These are phyloP conservation scores for Tulasnella sp. DNA, from an alignment of 768 basidiomycete genomes.

Conservation along the genomic window DNA sequence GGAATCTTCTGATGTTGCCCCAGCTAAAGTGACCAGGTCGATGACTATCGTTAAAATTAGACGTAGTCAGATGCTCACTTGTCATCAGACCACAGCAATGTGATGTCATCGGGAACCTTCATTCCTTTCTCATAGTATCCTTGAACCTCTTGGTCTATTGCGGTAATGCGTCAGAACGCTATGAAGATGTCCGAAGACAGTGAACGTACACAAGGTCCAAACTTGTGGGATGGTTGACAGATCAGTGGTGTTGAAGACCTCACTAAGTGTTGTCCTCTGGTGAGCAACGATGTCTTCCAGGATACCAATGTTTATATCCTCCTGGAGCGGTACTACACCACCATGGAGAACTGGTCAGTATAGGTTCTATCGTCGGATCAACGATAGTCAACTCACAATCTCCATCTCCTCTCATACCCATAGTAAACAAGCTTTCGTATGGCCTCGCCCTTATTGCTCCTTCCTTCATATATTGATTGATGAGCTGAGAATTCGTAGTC, in stretches of 20 bases:
- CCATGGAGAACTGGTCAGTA: background rate
- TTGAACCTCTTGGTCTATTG: conserved; percentile 5
- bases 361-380: too few relatives aligned
- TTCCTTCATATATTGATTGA: conserved; percentile 49
- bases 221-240: conserved; percentile 42
- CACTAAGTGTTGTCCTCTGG: conserved; percentile 46
- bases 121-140: conserved; percentile 36
- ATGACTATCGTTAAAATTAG: too few relatives aligned
- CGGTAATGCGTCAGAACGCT: background rate
- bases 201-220: conserved; percentile 39
- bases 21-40: too few relatives aligned
- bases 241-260: conserved; percentile 35
- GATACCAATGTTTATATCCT: conserved; percentile 37
- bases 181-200: conserved; percentile 46
- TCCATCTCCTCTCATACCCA: conserved; percentile 54
- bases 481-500: conserved; percentile 37
- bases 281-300: conserved; percentile 44
- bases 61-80: conserved; percentile 33
- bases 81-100: conserved; percentile 57
- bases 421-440: conserved; percentile 50
- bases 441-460: conserved; percentile 45
- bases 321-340: conserved; percentile 36
- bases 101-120: conserved; percentile 48
- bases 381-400: conserved; percentile 25
- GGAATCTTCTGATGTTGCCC: conserved; percentile 57